Conservation (phyloP, 768 basidiomycete species). For the Tylopilus sp. region DNA sequence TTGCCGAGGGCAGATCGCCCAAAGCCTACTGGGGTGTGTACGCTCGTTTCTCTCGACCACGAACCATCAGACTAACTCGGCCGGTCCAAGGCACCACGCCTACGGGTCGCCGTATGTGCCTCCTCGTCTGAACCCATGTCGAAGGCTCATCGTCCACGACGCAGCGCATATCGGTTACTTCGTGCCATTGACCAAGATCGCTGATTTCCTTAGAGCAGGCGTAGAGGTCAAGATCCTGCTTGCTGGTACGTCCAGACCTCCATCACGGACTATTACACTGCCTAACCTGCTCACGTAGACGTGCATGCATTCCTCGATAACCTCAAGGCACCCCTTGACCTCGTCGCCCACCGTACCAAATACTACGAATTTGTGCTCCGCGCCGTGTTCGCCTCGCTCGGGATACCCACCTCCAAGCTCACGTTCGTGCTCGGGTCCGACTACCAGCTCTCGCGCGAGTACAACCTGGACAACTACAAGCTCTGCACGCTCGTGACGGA, state of each 20-base stretch:
- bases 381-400: constrained; percentile 83
- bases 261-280: not conserved
- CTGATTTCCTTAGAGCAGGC: constrained; percentile 92
- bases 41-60: not conserved
- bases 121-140: not conserved
- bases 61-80: not conserved
- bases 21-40: constrained; percentile 89
- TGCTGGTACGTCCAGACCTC: constrained; percentile 49
- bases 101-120: constrained; percentile 83
- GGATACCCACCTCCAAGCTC: constrained; percentile 83
- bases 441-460: constrained; percentile 89
- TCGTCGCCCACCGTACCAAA: constrained; percentile 80
- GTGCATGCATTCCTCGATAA: constrained; percentile 98
- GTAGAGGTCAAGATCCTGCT: constrained; percentile 83
- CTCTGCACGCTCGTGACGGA: constrained; percentile 90
- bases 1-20: constrained; percentile 70
- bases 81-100: constrained; percentile 73
- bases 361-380: constrained; percentile 86
- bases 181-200: constrained; percentile 91
- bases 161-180: constrained; percentile 97
- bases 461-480: constrained; percentile 93
- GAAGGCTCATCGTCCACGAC: not conserved
- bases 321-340: constrained; percentile 90
- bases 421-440: constrained; percentile 86
- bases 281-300: constrained; percentile 41